These are phyloP conservation scores for Aschersonia sp. DNA, from an alignment of 2,329 filamentous ascomycete species.

Conservation along the genomic window DNA sequence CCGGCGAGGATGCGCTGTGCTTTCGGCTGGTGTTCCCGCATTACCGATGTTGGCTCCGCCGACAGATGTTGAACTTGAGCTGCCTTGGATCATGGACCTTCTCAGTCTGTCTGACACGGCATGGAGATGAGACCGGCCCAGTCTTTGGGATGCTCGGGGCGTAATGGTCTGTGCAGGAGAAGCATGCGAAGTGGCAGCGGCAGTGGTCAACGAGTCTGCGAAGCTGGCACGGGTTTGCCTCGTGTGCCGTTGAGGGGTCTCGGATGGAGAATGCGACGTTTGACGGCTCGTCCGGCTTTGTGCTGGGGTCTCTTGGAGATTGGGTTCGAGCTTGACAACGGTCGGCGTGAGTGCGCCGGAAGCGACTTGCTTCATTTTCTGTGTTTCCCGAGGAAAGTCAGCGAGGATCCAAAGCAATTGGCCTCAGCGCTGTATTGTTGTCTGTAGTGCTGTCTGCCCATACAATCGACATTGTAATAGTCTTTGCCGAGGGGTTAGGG, in stretches of 20 bases:
- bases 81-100: conserved; percentile 16
- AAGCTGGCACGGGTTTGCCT: conserved; percentile 14
- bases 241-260: conserved; percentile 13
- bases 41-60: neutral
- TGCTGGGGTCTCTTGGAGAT: conserved; percentile 11
- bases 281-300: conserved; percentile 14
- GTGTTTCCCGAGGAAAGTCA: neutral
- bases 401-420: too few species aligned
- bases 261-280: conserved; percentile 18
- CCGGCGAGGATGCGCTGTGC: too few species aligned
- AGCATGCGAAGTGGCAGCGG: conserved; percentile 1
- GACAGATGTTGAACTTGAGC: conserved; percentile 4
- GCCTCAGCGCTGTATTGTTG: too few species aligned
- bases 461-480: too few species aligned
- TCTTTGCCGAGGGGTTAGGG: neutral
- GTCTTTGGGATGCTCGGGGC: conserved; percentile 10
- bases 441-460: too few species aligned
- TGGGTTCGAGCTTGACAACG: conserved; percentile 11
- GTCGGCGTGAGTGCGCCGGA: conserved; percentile 12
- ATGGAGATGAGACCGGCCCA: conserved; percentile 13
- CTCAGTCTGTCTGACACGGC: conserved; percentile 20
- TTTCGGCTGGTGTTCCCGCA: neutral
- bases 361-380: conserved; percentile 9
- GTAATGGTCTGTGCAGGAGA: conserved; percentile 2
- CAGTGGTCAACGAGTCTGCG: conserved; percentile 13